Conservation (phyloP, 1,284 basidiomycete species). For the Taiwanofungus camphoratus region DNA sequence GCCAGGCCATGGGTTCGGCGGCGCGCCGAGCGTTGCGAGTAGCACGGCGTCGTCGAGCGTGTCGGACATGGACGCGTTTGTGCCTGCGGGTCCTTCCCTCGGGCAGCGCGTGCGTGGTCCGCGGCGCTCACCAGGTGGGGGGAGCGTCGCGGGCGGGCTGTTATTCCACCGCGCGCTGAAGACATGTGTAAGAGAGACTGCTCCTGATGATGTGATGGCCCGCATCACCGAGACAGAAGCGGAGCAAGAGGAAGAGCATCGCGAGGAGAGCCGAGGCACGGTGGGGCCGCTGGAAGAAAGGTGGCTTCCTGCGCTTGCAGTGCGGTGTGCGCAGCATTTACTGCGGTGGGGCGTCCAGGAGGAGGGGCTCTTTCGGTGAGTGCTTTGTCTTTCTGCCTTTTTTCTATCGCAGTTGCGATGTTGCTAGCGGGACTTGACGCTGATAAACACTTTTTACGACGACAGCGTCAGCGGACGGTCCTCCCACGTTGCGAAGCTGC, state of each 20-base stretch:
- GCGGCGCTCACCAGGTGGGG: slow-evolving; percentile 31
- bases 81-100: slow-evolving; percentile 42
- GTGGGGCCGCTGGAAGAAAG: slow-evolving; percentile 43
- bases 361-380: slow-evolving; percentile 78
- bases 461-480: slow-evolving; percentile 69
- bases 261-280: slow-evolving; percentile 12
- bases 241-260: too few species aligned
- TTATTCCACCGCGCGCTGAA: slow-evolving; percentile 62
- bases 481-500: slow-evolving; percentile 67
- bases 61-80: slow-evolving; percentile 47
- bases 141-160: slow-evolving; percentile 38
- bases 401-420: too few species aligned
- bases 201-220: slow-evolving; percentile 31
- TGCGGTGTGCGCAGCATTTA: slow-evolving; percentile 76
- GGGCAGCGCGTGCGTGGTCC: slow-evolving; percentile 54
- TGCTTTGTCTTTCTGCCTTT: background rate
- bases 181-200: slow-evolving; percentile 57
- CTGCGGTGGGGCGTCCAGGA: slow-evolving; percentile 76
- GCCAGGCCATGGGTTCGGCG: slow-evolving; percentile 53
- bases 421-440: too few species aligned
- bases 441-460: too few species aligned
- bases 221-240: too few species aligned
- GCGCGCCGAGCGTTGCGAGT: slow-evolving; percentile 50
- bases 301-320: slow-evolving; percentile 64
- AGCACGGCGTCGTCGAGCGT: slow-evolving; percentile 38